Percentiles rank a stretch among this genome's conserved stretches.
These are phyloP conservation scores for Aspergillus sojae DNA, from an alignment of 2,329 filamentous ascomycete species.

Conservation along the genomic window DNA sequence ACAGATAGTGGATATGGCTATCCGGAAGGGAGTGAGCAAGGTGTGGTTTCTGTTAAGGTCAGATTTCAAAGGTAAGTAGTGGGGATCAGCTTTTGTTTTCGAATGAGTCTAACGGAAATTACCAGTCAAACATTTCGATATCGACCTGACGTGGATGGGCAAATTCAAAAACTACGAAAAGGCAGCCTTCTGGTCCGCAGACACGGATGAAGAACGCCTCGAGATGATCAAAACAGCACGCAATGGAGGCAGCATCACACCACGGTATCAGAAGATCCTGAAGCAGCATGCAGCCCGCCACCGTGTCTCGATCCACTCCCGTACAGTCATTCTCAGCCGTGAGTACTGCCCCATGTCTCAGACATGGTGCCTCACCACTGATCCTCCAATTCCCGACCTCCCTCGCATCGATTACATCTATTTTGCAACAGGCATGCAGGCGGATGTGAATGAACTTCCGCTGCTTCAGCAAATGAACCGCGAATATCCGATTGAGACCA, in stretches of 20 bases:
- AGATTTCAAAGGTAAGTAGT: conserved; percentile 45
- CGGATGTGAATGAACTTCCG: conserved; percentile 63
- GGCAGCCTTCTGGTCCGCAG: conserved; percentile 75
- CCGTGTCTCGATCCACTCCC: conserved; percentile 58
- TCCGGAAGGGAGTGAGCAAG: conserved; percentile 66
- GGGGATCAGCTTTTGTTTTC: background rate
- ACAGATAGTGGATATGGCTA: conserved; percentile 69
- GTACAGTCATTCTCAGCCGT: conserved; percentile 59
- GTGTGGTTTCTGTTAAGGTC: conserved; percentile 72
- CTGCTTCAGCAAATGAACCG: conserved; percentile 62
- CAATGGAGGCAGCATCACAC: conserved; percentile 76
- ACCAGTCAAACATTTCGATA: conserved; percentile 73
- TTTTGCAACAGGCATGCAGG: conserved; percentile 73
- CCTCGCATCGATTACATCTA: conserved; percentile 67
- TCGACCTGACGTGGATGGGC: conserved; percentile 76
- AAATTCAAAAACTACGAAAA: conserved; percentile 80
- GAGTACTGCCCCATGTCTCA: conserved; percentile 52
- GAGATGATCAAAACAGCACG: conserved; percentile 67
- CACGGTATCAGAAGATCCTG: conserved; percentile 67
- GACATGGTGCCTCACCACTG: conserved; percentile 57
- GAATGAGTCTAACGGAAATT: background rate
- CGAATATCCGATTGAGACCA: conserved; percentile 63
- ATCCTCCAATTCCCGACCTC: conserved; percentile 55
- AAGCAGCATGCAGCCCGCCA: conserved; percentile 60
- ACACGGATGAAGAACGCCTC: conserved; percentile 69